These are phyloP conservation scores for Lichtheimia hyalospora DNA, from an alignment of 371 early-diverging fungal species.

Conservation along the genomic window DNA sequence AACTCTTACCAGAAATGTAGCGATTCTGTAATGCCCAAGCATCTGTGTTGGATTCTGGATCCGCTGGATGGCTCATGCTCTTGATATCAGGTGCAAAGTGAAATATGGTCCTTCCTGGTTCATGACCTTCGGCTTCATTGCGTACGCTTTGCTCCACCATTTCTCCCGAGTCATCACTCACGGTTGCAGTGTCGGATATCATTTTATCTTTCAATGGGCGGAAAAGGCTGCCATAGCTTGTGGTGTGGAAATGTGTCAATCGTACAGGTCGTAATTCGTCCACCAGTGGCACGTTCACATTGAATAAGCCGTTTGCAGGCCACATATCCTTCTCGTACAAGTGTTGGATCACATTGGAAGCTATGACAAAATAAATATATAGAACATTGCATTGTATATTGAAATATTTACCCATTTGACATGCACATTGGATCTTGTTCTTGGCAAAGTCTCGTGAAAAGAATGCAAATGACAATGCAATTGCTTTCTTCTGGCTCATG, in stretches of 20 bases:
- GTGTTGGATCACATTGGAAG: conserved; percentile 31
- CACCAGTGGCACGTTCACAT: conserved; percentile 43
- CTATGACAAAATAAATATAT: conserved; percentile 6
- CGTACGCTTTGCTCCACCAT: conserved; percentile 20
- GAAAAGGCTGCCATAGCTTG: conserved; percentile 34
- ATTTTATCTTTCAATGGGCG: conserved; percentile 7
- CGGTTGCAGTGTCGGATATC: not conserved
- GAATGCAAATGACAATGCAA: conserved; percentile 47
- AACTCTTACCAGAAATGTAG: conserved; percentile 39
- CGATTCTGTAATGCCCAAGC: conserved; percentile 37
- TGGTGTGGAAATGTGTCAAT: conserved; percentile 31
- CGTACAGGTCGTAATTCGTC: conserved; percentile 33
- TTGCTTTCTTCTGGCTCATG: conserved; percentile 32
- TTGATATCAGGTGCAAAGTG: conserved; percentile 36
- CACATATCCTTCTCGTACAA: conserved; percentile 28
- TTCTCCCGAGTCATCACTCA: conserved; percentile 7
- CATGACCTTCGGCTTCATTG: conserved; percentile 19
- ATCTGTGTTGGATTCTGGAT: conserved; percentile 34
- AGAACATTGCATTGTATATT: not conserved
- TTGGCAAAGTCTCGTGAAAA: conserved; percentile 22
- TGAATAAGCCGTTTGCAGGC: conserved; percentile 38
- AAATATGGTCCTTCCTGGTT: conserved; percentile 13
- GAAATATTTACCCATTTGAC: conserved; percentile 29
- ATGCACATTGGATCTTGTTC: conserved; percentile 25
- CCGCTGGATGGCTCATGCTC: conserved; percentile 13